Evolutionary conservation across 805 yeast species (phyloP).

Genomic region (Ogataea siamensis): DNA sequence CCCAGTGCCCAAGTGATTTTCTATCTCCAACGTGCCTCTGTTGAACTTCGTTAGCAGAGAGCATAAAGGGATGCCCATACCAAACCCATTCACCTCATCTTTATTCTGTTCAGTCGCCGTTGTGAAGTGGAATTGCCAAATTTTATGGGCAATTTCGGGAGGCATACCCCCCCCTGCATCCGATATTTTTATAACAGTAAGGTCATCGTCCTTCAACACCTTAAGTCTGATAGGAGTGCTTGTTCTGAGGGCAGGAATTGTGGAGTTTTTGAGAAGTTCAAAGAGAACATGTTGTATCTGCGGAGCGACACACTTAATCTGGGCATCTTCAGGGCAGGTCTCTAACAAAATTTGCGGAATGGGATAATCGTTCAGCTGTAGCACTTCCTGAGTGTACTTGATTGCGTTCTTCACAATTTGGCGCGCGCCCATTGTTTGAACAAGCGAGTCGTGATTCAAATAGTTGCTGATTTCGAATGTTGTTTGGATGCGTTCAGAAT

Average conservation of each 20-base stretch:
- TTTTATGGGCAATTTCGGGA: conserved; percentile 18
- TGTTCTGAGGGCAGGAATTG: conserved; percentile 28
- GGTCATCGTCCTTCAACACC: conserved; percentile 4
- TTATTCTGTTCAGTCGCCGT: conserved; percentile 24
- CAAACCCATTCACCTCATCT: conserved; percentile 34
- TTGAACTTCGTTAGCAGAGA: conserved; percentile 29
- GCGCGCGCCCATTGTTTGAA: conserved; percentile 14
- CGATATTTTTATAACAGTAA: conserved; percentile 21
- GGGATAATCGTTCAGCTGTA: conserved; percentile 32
- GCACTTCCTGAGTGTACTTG: conserved; percentile 23
- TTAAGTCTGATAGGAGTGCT: conserved; percentile 21
- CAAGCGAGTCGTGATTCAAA: conserved; percentile 18
- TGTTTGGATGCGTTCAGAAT: conserved; percentile 25
- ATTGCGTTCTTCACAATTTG: conserved; percentile 20
- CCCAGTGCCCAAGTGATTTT: conserved; percentile 25
- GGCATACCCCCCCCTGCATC: conserved; percentile 34
- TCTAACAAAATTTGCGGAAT: conserved; percentile 24
- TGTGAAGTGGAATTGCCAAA: conserved; percentile 35
- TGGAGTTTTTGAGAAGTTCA: conserved; percentile 32
- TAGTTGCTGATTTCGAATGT: conserved; percentile 28
- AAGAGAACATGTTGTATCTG: conserved; percentile 33
- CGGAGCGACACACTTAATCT: conserved; percentile 28
- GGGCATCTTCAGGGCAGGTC: conserved; percentile 1
- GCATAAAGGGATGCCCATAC: conserved; percentile 35
- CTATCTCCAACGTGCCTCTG: conserved; percentile 24